Percentiles rank a stretch among this genome's conserved stretches.
Evolutionary conservation across 306 rosid genomes (phyloP).

Genomic region (Sophora flavescens): DNA sequence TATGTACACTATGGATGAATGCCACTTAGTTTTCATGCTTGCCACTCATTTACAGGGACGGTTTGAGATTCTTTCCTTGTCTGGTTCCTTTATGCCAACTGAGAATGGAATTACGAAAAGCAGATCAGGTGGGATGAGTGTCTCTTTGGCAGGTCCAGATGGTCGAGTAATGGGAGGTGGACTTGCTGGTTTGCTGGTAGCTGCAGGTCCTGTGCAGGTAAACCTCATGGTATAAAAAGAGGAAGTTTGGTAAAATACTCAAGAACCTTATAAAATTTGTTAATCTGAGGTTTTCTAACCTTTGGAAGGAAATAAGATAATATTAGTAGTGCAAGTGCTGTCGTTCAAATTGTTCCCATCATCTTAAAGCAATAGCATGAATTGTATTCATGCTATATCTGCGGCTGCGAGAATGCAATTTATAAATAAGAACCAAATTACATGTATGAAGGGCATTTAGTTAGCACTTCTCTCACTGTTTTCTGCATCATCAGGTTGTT

Average conservation of each 20-base stretch:
- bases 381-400: not conserved
- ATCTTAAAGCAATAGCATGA: not conserved
- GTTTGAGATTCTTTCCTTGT: constrained; percentile 89
- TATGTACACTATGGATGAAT: not conserved
- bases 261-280: constrained; percentile 8
- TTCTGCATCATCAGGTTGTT: constrained; percentile 69
- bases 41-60: constrained; percentile 63
- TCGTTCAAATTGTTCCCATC: constrained; percentile 27
- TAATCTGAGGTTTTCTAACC: constrained; percentile 8
- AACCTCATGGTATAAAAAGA: constrained; percentile 27
- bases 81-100: constrained; percentile 86
- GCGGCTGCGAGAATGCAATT: not conserved
- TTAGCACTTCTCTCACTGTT: constrained; percentile 33
- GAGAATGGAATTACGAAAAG: constrained; percentile 76
- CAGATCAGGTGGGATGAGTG: constrained; percentile 95
- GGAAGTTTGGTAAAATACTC: constrained; percentile 14
- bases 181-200: constrained; percentile 85
- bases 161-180: constrained; percentile 94
- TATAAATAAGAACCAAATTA: constrained; percentile 15
- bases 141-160: constrained; percentile 89
- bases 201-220: constrained; percentile 97
- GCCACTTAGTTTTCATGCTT: not conserved
- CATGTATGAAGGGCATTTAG: not conserved
- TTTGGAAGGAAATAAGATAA: not conserved
- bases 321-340: not conserved